These are phyloP conservation scores for Fusarium metavorans DNA, from an alignment of 2,329 filamentous ascomycete genomes.

Conservation along the genomic window DNA sequence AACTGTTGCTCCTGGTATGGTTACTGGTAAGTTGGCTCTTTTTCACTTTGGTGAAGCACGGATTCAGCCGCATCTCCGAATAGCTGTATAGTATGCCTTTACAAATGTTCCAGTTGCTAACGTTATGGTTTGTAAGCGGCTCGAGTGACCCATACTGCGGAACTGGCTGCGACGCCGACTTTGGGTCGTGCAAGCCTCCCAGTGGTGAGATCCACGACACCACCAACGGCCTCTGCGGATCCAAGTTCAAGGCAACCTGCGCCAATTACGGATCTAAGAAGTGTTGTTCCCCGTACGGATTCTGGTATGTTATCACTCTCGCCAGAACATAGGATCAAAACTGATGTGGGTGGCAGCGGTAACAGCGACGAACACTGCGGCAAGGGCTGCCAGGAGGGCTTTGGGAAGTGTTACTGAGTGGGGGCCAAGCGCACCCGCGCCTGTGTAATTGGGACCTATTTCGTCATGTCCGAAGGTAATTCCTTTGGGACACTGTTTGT, in stretches of 20 bases:
- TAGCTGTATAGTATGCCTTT: background rate
- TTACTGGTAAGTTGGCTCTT: constrained; percentile 50
- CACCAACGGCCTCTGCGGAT: constrained; percentile 54
- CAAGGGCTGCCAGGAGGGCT: constrained; percentile 49
- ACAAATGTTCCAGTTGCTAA: constrained; percentile 16
- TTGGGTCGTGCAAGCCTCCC: constrained; percentile 49
- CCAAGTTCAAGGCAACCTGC: constrained; percentile 48
- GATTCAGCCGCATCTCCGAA: background rate
- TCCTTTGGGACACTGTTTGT: constrained; percentile 3
- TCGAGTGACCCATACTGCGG: constrained; percentile 50
- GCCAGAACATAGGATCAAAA: too few species aligned
- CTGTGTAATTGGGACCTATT: background rate
- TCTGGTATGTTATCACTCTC: constrained; percentile 30
- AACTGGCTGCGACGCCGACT: constrained; percentile 53
- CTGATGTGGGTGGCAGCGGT: constrained; percentile 38
- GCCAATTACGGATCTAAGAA: constrained; percentile 46
- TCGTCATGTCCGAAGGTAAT: background rate
- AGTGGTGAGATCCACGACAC: constrained; percentile 43
- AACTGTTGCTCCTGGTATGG: constrained; percentile 57
- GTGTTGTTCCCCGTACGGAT: constrained; percentile 54
- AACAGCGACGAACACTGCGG: constrained; percentile 46
- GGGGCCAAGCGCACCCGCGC: background rate
- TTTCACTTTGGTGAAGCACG: background rate
- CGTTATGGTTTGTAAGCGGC: constrained; percentile 42
- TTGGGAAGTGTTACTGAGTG: constrained; percentile 47